Evolutionary conservation across 352 stramenopile species (phyloP).

Genomic region (Pythium apleroticum): DNA sequence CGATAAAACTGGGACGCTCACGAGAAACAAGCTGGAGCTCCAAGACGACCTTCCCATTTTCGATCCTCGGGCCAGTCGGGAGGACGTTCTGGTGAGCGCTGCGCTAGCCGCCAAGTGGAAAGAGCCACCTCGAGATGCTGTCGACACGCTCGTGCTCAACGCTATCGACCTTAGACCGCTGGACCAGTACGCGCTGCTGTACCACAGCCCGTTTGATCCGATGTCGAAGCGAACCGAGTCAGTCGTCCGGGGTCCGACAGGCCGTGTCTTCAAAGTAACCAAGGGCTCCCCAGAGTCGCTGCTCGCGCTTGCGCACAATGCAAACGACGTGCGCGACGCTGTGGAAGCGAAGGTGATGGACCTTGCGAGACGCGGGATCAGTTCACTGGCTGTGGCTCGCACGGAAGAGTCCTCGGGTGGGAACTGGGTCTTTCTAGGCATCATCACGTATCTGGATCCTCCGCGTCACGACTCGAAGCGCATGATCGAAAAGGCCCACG

Average conservation of each 20-base stretch:
- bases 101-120: constrained; percentile 94
- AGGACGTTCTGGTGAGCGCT: constrained; percentile 90
- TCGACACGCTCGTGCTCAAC: constrained; percentile 92
- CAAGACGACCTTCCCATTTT: constrained; percentile 92
- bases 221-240: constrained; percentile 93
- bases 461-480: constrained; percentile 93
- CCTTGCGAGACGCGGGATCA: constrained; percentile 85
- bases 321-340: constrained; percentile 74
- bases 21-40: constrained; percentile 93
- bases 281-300: constrained; percentile 96
- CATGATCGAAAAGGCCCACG: constrained; percentile 90
- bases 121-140: constrained; percentile 90
- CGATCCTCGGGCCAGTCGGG: constrained; percentile 68
- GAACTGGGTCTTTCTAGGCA: constrained; percentile 92
- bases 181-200: constrained; percentile 81
- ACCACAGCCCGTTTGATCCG: constrained; percentile 84
- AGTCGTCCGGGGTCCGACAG: constrained; percentile 74
- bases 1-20: constrained; percentile 96
- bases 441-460: constrained; percentile 96
- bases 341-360: constrained; percentile 90
- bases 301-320: constrained; percentile 74
- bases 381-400: constrained; percentile 86
- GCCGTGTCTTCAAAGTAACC: constrained; percentile 90
- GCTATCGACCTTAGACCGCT: constrained; percentile 82
- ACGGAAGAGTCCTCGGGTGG: constrained; percentile 68